These are phyloP conservation scores for Phragmites australis DNA, from an alignment of 176 grass and related monocot genomes.

Conservation along the genomic window DNA sequence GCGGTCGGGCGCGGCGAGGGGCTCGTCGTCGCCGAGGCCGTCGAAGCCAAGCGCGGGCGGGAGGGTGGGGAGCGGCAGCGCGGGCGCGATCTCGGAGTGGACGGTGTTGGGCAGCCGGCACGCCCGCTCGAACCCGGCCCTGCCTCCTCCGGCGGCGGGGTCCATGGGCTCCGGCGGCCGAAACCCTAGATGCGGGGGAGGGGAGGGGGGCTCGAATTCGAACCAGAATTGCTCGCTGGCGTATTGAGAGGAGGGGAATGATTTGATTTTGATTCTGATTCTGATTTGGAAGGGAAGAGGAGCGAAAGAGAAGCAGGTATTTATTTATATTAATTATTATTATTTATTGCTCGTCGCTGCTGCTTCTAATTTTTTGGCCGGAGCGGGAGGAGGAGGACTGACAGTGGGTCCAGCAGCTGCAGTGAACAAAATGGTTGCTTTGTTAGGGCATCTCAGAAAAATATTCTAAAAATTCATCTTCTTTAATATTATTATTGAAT, in stretches of 20 bases:
- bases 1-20: conserved; percentile 52
- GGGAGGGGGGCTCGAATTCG: neutral
- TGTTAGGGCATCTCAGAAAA: no score
- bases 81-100: conserved; percentile 72
- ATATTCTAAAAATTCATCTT: no score
- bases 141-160: neutral
- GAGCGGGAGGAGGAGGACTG: neutral
- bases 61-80: conserved; percentile 73
- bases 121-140: conserved; percentile 68
- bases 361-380: neutral
- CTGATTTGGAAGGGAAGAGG: neutral
- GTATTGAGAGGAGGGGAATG: neutral
- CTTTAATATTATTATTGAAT: no score
- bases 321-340: neutral
- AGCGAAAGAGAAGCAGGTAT: neutral
- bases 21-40: conserved; percentile 46
- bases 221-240: neutral
- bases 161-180: conserved; percentile 32
- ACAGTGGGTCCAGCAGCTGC: no score
- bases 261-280: neutral
- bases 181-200: conserved; percentile 51
- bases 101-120: conserved; percentile 85
- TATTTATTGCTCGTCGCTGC: no score
- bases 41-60: conserved; percentile 64
- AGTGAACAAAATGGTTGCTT: no score